Percentiles rank a stretch among this genome's conserved stretches.
Conservation (phyloP, 257 asterid species). For the Przewalskia tangutica region DNA sequence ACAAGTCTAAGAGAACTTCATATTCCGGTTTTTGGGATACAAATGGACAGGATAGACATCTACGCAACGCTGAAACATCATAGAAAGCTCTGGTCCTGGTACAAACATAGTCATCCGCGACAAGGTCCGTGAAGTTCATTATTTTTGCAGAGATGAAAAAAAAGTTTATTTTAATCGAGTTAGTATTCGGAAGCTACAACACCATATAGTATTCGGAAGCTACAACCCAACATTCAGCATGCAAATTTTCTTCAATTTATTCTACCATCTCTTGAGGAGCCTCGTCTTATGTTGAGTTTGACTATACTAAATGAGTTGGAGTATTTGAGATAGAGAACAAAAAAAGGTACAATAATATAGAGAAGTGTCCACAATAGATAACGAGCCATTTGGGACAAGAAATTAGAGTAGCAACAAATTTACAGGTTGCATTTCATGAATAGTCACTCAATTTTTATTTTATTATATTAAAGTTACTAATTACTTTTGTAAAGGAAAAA, state of each 20-base stretch:
- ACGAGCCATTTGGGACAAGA: too few relatives aligned
- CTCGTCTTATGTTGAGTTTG: too few relatives aligned
- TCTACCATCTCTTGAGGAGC: too few relatives aligned
- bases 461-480: too few relatives aligned
- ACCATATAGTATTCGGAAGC: background rate
- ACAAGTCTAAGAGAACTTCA: slow-evolving; percentile 10
- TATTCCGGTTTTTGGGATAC: slow-evolving; percentile 12
- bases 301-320: too few relatives aligned
- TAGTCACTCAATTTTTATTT: too few relatives aligned
- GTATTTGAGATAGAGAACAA: too few relatives aligned
- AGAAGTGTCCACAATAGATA: too few relatives aligned
- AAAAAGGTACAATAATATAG: too few relatives aligned
- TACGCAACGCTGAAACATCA: slow-evolving; percentile 9
- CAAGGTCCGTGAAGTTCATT: background rate
- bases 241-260: background rate
- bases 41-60: slow-evolving; percentile 7
- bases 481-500: too few relatives aligned
- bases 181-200: background rate
- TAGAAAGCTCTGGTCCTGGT: background rate
- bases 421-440: too few relatives aligned
- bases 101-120: background rate
- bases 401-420: too few relatives aligned
- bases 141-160: background rate
- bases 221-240: background rate
- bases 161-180: background rate